Percentiles rank a stretch among this genome's conserved stretches.
phyloP scores from a whole-genome alignment of 306 rosid species.

The Prunus mongolica region DNA sequence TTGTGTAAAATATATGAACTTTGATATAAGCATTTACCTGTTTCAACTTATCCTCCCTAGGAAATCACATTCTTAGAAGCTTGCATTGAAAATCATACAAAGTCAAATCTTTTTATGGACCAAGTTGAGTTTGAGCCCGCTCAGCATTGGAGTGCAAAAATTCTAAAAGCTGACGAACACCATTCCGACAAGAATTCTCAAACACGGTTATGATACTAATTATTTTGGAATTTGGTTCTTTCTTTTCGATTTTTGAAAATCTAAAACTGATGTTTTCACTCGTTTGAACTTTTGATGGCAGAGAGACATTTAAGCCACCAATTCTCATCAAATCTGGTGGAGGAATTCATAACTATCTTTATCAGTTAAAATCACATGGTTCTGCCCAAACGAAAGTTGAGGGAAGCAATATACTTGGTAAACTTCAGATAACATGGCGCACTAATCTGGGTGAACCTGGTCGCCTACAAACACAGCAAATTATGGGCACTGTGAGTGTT shows the following conservation, averaged over 20 bases:
- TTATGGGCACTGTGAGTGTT: conserved; percentile 88
- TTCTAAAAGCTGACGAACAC: conserved; percentile 68
- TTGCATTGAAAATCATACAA: conserved; percentile 96
- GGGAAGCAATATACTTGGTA: conserved; percentile 95
- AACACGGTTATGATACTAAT: conserved; percentile 36
- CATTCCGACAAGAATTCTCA: conserved; percentile 39
- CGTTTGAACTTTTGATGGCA: conserved; percentile 25
- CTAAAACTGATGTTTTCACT: background rate
- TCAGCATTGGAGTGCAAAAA: conserved; percentile 68
- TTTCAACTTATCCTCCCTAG: conserved; percentile 33
- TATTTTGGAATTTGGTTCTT: conserved; percentile 3
- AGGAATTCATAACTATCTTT: conserved; percentile 92
- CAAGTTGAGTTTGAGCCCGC: conserved; percentile 99
- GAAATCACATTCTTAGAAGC: conserved; percentile 95
- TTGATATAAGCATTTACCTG: conserved; percentile 5
- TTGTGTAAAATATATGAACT: background rate
- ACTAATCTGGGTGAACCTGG: conserved; percentile 99
- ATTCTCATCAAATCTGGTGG: conserved; percentile 80
- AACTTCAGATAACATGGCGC: conserved; percentile 97
- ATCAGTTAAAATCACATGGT: conserved; percentile 59
- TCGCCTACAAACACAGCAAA: conserved; percentile 93
- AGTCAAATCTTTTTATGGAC: conserved; percentile 95
- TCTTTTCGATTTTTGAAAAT: background rate
- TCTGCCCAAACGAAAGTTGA: conserved; percentile 65
- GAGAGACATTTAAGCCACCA: conserved; percentile 70